Percentiles rank a stretch among this genome's conserved stretches.
Conservation (phyloP, 345 rosid genomes). For the Rubroshorea leprosula region DNA sequence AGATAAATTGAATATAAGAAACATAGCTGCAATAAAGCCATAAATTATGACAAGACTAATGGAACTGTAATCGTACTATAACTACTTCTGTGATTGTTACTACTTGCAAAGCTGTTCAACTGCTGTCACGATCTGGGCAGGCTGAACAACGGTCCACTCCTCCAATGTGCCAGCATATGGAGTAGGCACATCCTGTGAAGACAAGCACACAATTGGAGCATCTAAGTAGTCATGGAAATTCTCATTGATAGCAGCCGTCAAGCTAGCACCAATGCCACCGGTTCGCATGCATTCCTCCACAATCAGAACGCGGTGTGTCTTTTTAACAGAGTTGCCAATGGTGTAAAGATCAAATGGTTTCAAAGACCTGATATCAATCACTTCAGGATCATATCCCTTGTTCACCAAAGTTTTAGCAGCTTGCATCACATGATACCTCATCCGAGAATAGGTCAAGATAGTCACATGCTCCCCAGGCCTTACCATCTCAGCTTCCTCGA, state of each 20-base stretch:
- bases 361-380: conserved; percentile 85
- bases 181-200: conserved; percentile 95
- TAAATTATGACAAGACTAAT: not conserved
- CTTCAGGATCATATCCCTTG: conserved; percentile 94
- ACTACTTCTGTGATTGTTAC: conserved; percentile 15
- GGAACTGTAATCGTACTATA: conserved; percentile 11
- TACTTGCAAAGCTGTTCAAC: conserved; percentile 89
- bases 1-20: not conserved
- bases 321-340: conserved; percentile 87
- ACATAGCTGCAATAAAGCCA: not conserved
- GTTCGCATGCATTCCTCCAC: conserved; percentile 99
- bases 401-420: conserved; percentile 87
- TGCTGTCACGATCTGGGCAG: conserved; percentile 88
- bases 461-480: conserved; percentile 90
- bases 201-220: conserved; percentile 82
- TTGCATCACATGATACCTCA: conserved; percentile 98
- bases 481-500: conserved; percentile 97
- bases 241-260: conserved; percentile 82
- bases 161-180: conserved; percentile 87
- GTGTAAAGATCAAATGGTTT: conserved; percentile 89
- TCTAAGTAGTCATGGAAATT: conserved; percentile 90
- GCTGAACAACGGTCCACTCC: conserved; percentile 93
- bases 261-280: conserved; percentile 93
- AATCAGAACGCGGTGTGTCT: conserved; percentile 81
- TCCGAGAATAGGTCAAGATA: conserved; percentile 82